phyloP scores from a whole-genome alignment of 2,329 filamentous ascomycete species.

The Aspergillus pseudoviridinutans region DNA sequence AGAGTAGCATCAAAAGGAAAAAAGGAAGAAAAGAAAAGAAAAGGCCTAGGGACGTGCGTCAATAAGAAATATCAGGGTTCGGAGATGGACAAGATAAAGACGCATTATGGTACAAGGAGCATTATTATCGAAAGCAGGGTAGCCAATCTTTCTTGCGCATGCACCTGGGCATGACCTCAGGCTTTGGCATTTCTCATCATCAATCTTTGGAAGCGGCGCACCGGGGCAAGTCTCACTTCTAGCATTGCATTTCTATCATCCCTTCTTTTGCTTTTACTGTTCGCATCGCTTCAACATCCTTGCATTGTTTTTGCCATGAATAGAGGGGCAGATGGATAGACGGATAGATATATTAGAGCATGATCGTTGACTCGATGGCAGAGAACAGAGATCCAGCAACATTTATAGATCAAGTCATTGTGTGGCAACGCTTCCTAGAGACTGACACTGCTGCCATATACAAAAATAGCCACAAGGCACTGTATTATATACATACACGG shows the following conservation, averaged over 20 bases:
- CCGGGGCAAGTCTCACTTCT: neutral
- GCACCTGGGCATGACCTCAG: too few relatives aligned
- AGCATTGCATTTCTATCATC: neutral
- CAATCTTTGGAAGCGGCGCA: neutral
- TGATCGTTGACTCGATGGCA: neutral
- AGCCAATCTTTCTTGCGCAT: neutral
- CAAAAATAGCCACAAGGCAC: neutral
- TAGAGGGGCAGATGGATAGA: neutral
- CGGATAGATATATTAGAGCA: neutral
- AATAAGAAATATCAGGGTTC: neutral
- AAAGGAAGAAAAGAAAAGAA: neutral
- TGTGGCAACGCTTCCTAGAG: neutral
- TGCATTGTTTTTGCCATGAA: neutral
- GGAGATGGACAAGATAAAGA: neutral
- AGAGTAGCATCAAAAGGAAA: neutral
- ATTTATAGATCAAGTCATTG: neutral
- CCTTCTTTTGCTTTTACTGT: neutral
- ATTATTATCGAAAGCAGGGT: neutral
- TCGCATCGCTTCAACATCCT: neutral
- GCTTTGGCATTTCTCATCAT: neutral
- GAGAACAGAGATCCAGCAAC: neutral
- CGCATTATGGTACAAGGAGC: neutral
- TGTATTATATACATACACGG: neutral
- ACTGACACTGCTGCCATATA: neutral
- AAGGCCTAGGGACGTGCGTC: neutral